Percentiles rank a stretch among this genome's conserved stretches.
These are phyloP conservation scores for Forsythia viridissima DNA, from an alignment of 257 asterid genomes.

Conservation along the genomic window DNA sequence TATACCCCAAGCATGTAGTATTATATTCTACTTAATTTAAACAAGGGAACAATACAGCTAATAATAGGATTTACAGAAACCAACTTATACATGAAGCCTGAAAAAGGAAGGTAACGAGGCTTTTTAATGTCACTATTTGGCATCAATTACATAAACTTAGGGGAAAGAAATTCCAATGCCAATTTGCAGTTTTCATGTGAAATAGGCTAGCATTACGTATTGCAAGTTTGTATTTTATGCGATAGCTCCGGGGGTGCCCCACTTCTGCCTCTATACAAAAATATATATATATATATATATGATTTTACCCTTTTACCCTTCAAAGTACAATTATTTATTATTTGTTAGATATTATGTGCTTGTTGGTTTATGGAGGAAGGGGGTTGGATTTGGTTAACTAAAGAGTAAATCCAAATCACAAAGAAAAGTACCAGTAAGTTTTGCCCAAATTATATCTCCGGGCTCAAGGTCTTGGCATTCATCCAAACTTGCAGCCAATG, in stretches of 20 bases:
- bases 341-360: background rate
- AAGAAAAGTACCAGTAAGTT: constrained; percentile 76
- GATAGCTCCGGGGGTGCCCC: background rate
- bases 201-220: background rate
- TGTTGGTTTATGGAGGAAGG: background rate
- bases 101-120: background rate
- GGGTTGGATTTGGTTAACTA: background rate
- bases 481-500: constrained; percentile 82
- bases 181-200: background rate
- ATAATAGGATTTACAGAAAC: background rate
- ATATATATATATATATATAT: background rate
- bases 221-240: background rate
- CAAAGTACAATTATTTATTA: background rate
- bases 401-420: constrained; percentile 10
- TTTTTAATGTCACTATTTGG: constrained; percentile 2
- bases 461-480: constrained; percentile 76
- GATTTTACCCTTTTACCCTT: background rate
- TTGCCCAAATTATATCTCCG: constrained; percentile 96
- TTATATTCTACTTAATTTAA: background rate
- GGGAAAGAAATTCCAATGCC: background rate
- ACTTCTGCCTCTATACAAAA: background rate
- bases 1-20: background rate
- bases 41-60: background rate
- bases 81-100: background rate
- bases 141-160: constrained; percentile 1